Evolutionary conservation across 169 alveolate genomes (phyloP).

Genomic region (Plasmodium billcollinsi): DNA sequence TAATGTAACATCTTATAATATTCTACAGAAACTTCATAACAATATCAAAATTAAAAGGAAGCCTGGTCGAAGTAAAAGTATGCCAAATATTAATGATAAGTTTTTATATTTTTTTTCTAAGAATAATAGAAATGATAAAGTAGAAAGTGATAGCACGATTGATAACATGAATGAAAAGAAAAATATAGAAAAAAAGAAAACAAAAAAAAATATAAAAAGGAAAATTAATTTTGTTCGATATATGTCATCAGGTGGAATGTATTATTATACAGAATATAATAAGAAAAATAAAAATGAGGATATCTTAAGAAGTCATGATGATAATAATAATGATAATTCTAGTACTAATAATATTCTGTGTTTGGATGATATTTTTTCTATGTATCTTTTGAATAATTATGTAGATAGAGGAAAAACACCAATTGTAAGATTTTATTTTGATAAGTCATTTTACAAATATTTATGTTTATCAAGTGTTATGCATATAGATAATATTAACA

Average conservation of each 20-base stretch:
- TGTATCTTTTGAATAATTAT: too few species aligned
- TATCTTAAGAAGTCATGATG: too few species aligned
- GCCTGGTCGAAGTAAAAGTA: constrained; percentile 46
- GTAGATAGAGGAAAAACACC: too few species aligned
- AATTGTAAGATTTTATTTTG: not conserved
- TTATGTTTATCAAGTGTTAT: constrained; percentile 11
- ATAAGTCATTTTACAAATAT: constrained; percentile 25
- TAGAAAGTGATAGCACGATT: constrained; percentile 75
- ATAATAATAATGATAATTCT: too few species aligned
- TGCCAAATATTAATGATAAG: constrained; percentile 56
- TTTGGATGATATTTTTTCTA: too few species aligned
- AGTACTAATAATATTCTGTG: too few species aligned
- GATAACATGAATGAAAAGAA: constrained; percentile 47
- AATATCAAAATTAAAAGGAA: constrained; percentile 12
- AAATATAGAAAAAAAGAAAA: constrained; percentile 13
- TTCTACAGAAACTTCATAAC: constrained; percentile 23
- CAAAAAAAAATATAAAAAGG: constrained; percentile 24
- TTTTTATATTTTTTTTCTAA: constrained; percentile 58
- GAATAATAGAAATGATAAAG: constrained; percentile 6
- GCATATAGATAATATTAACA: too few species aligned
- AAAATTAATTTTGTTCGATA: constrained; percentile 33
- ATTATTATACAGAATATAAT: not conserved
- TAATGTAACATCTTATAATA: constrained; percentile 4
- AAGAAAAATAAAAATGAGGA: not conserved
- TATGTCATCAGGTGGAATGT: constrained; percentile 5